phyloP scores from a whole-genome alignment of 176 grass and related monocot genomes.

The Hsuehochloa calcarea region DNA sequence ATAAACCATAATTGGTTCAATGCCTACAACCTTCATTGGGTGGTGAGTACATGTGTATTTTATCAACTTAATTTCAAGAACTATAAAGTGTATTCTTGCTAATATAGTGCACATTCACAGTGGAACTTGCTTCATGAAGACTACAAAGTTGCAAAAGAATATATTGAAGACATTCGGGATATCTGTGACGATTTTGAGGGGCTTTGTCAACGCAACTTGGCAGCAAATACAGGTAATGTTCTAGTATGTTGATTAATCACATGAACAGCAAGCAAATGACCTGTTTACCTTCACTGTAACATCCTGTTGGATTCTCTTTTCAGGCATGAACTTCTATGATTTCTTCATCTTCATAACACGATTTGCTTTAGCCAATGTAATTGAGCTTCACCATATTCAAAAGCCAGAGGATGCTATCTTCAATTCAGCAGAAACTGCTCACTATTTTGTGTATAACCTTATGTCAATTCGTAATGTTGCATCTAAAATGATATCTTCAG shows the following conservation, averaged over 20 bases:
- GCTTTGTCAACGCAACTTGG: slow-evolving; percentile 86
- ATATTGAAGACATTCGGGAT: slow-evolving; percentile 95
- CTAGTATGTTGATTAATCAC: slow-evolving; percentile 11
- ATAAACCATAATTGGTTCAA: slow-evolving; percentile 99
- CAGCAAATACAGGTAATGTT: slow-evolving; percentile 80
- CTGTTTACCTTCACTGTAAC: slow-evolving; percentile 19
- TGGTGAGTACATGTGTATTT: slow-evolving; percentile 56
- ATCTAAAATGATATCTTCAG: slow-evolving; percentile 59
- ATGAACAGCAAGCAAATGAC: neutral
- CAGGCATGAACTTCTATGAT: slow-evolving; percentile 96
- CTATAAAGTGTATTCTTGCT: slow-evolving; percentile 12
- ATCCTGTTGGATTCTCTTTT: slow-evolving; percentile 34
- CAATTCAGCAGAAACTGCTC: slow-evolving; percentile 27
- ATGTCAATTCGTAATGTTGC: slow-evolving; percentile 59
- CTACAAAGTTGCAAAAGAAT: slow-evolving; percentile 90
- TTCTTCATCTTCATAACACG: slow-evolving; percentile 85
- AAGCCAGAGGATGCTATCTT: slow-evolving; percentile 28
- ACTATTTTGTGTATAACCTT: slow-evolving; percentile 62
- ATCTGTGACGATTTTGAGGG: slow-evolving; percentile 90
- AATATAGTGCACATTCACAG: slow-evolving; percentile 35
- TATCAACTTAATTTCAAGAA: slow-evolving; percentile 14
- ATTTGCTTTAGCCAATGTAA: slow-evolving; percentile 60
- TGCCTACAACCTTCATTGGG: slow-evolving; percentile 85
- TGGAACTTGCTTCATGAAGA: slow-evolving; percentile 94
- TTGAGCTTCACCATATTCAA: slow-evolving; percentile 61